A percentile compares a stretch with the other conserved stretches of the same genome.
phyloP scores from a whole-genome alignment of 1,139 yeast genomes.

The Yamadazyma taylorii region DNA sequence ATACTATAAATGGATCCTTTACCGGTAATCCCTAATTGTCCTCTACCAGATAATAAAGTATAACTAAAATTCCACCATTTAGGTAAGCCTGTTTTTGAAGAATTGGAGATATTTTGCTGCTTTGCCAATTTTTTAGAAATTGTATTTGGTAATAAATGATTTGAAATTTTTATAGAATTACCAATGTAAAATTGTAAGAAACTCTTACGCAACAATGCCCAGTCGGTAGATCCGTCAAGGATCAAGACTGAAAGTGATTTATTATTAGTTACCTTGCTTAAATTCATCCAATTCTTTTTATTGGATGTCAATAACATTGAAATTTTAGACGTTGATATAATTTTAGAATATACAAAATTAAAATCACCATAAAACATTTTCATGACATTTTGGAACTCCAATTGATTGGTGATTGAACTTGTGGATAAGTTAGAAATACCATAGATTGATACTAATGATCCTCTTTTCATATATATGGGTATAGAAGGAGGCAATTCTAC shows the following conservation, averaged over 20 bases:
- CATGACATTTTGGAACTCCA: conserved; percentile 37
- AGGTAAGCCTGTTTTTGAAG: conserved; percentile 37
- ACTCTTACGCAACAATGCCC: conserved; percentile 53
- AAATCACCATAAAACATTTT: conserved; percentile 44
- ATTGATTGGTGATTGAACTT: conserved; percentile 27
- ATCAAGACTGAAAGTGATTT: conserved; percentile 27
- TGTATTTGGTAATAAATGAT: conserved; percentile 38
- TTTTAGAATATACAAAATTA: conserved; percentile 41
- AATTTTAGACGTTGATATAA: conserved; percentile 50
- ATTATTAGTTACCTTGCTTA: conserved; percentile 17
- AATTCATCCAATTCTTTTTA: conserved; percentile 17
- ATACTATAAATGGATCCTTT: conserved; percentile 55
- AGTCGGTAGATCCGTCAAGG: conserved; percentile 59
- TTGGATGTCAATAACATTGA: conserved; percentile 37
- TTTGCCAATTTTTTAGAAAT: conserved; percentile 35
- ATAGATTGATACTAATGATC: conserved; percentile 49
- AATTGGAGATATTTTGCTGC: conserved; percentile 13
- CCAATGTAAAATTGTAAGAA: conserved; percentile 56
- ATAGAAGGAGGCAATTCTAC: conserved; percentile 57
- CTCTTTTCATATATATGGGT: conserved; percentile 48
- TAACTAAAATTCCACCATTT: conserved; percentile 40
- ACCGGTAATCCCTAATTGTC: conserved; percentile 57
- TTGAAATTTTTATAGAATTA: conserved; percentile 40
- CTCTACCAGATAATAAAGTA: conserved; percentile 55
- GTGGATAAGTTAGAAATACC: conserved; percentile 28